Conservation (phyloP, 1,284 basidiomycete genomes). For the Pseudozyma flocculosa region DNA sequence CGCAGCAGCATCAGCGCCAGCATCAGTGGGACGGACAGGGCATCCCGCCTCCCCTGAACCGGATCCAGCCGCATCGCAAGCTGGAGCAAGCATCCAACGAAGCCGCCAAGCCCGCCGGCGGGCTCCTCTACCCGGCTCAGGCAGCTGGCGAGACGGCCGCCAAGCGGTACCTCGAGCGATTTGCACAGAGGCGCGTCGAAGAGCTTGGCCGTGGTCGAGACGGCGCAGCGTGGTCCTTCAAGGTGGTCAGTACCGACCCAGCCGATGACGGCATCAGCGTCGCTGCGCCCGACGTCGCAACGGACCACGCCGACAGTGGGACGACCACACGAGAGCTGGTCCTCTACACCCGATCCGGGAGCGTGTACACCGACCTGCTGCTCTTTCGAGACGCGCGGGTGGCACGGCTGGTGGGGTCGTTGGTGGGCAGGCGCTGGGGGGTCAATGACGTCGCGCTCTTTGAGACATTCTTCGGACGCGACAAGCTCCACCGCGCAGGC, state of each 20-base stretch:
- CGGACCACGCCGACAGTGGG: background rate
- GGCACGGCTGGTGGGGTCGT: constrained; percentile 59
- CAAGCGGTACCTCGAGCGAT: constrained; percentile 6
- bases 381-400: constrained; percentile 61
- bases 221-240: constrained; percentile 9
- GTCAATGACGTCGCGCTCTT: constrained; percentile 59
- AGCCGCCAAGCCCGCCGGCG: background rate
- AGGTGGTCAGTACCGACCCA: constrained; percentile 14
- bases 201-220: constrained; percentile 5
- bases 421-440: constrained; percentile 54
- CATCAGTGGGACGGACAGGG: constrained; percentile 19
- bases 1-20: background rate
- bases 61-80: constrained; percentile 25
- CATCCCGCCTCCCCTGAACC: constrained; percentile 26
- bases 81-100: too few species aligned
- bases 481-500: background rate
- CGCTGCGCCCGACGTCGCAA: background rate
- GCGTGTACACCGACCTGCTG: constrained; percentile 65
- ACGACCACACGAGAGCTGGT: constrained; percentile 2
- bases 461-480: constrained; percentile 58
- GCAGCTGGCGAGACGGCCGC: constrained; percentile 12
- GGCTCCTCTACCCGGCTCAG: constrained; percentile 18
- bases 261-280: constrained; percentile 9
- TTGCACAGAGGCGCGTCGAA: constrained; percentile 4
- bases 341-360: constrained; percentile 64